These are phyloP conservation scores for Alternaria sp. DNA, from an alignment of 2,329 filamentous ascomycete species.

Conservation along the genomic window DNA sequence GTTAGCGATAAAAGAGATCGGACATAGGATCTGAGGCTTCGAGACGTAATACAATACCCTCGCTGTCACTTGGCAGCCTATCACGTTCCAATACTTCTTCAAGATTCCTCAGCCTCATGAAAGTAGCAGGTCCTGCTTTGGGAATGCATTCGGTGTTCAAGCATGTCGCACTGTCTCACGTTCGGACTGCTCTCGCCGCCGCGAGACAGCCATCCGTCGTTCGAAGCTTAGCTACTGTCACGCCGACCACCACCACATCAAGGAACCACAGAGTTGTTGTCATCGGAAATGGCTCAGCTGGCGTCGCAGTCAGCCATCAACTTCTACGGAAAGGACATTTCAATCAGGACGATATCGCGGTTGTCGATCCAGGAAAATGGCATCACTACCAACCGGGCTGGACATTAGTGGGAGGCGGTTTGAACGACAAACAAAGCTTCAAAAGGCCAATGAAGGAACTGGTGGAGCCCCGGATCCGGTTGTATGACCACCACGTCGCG, in stretches of 20 bases:
- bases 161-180: not conserved
- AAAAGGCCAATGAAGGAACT: conserved; percentile 60
- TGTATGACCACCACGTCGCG: conserved; percentile 63
- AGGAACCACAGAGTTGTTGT: conserved; percentile 70
- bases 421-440: conserved; percentile 68
- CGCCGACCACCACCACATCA: conserved; percentile 37
- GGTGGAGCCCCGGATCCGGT: conserved; percentile 66
- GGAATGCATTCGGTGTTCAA: not conserved
- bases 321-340: conserved; percentile 68
- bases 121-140: not conserved
- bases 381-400: conserved; percentile 76
- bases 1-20: not conserved
- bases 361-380: conserved; percentile 68
- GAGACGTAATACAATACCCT: not conserved
- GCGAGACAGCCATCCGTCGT: not conserved
- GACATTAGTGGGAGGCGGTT: conserved; percentile 72
- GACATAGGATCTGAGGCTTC: not conserved
- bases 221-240: conserved; percentile 31
- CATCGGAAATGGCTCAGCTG: conserved; percentile 71
- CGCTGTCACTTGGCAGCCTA: not conserved
- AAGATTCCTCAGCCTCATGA: not conserved
- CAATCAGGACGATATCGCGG: conserved; percentile 65
- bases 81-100: not conserved
- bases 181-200: not conserved
- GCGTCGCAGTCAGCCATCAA: conserved; percentile 72